phyloP scores from a whole-genome alignment of 2,329 filamentous ascomycete species.

The Apiospora arundinis region DNA sequence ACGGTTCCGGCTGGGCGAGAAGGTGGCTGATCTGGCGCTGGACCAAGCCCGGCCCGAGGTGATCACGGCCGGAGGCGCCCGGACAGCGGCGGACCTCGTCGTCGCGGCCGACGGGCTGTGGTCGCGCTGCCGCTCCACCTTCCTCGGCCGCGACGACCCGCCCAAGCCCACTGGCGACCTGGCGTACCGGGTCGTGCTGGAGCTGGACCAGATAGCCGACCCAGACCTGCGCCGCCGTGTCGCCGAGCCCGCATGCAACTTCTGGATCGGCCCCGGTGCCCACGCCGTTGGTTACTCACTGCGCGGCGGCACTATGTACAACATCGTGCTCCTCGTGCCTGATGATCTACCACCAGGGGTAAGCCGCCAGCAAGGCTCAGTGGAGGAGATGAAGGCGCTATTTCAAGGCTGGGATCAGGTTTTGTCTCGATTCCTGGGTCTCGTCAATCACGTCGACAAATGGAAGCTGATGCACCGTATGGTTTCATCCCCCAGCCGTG shows the following conservation, averaged over 20 bases:
- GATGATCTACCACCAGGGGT: constrained; percentile 65
- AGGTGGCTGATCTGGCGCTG: constrained; percentile 56
- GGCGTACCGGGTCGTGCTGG: constrained; percentile 67
- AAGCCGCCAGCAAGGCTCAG: constrained; percentile 55
- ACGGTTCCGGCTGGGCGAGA: constrained; percentile 53
- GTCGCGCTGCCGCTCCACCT: constrained; percentile 60
- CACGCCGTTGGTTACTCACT: constrained; percentile 70
- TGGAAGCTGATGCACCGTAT: constrained; percentile 69
- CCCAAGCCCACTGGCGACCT: constrained; percentile 68
- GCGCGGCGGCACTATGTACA: constrained; percentile 64
- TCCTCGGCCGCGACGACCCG: constrained; percentile 51
- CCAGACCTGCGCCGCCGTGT: constrained; percentile 58
- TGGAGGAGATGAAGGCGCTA: constrained; percentile 65
- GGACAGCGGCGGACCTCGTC: constrained; percentile 59
- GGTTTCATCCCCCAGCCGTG: constrained; percentile 26
- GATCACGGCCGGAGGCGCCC: constrained; percentile 44
- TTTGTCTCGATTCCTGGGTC: constrained; percentile 47
- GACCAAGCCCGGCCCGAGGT: constrained; percentile 45
- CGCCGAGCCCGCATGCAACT: constrained; percentile 56
- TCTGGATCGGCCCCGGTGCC: constrained; percentile 68
- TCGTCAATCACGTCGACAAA: constrained; percentile 67
- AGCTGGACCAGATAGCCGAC: constrained; percentile 57
- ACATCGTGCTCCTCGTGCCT: constrained; percentile 69
- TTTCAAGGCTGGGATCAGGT: constrained; percentile 72
- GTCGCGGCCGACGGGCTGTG: constrained; percentile 70